Base-by-base conservation (phyloP, 2,329 filamentous ascomycete genomes). In the Herpotrichia juniperi region DNA sequence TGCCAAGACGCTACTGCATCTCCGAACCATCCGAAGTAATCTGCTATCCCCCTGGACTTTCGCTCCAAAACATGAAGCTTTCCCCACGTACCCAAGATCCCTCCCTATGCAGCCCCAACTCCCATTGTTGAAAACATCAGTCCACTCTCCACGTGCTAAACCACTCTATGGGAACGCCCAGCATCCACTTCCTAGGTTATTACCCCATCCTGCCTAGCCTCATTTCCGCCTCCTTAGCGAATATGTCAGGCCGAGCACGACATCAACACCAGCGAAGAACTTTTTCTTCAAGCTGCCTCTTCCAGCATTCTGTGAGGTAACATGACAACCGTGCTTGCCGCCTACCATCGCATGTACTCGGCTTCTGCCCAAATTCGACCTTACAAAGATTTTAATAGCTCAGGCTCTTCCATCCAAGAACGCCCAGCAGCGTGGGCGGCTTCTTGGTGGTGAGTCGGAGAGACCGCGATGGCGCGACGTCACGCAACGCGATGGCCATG, bases 261-360 rank as follows among this genome's bases (percentile, higher is more conserved):
- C 39, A 42, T 42, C 39, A 14, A 42, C 10, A 42, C 22, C 39
- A 42, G 6, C 21, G 8, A 4, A 25, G 21, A 42, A 42, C 7
- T 19, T 42, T 42, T 12, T 8, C 6, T 25, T 7, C 39, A 25
- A 8, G 25, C 7, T 45, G 3, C 42, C 42, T 22, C 3, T 31
- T 32, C 19, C 19, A 37, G 28, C 44, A 46, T 24, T 14, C 44
- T 25, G 14, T 46, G 22, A 31, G 31, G 44, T 46, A 46, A 46
- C 24, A 22, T 46, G 19, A 24, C n/a, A 12, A 24, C 31, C 44
- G 21, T 26, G 44, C 44, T 14, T 26, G 2, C 4, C 44, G 44
- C 30, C 7, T 35, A 35, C 17, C 10, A 26, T 31, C 44, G 44
- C 30, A 10, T 35, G 3, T 12, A 5, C 8, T 46, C 44, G 44